These are phyloP conservation scores for Fusarium pseudograminearum DNA, from an alignment of 2,329 filamentous ascomycete species.

Conservation along the genomic window DNA sequence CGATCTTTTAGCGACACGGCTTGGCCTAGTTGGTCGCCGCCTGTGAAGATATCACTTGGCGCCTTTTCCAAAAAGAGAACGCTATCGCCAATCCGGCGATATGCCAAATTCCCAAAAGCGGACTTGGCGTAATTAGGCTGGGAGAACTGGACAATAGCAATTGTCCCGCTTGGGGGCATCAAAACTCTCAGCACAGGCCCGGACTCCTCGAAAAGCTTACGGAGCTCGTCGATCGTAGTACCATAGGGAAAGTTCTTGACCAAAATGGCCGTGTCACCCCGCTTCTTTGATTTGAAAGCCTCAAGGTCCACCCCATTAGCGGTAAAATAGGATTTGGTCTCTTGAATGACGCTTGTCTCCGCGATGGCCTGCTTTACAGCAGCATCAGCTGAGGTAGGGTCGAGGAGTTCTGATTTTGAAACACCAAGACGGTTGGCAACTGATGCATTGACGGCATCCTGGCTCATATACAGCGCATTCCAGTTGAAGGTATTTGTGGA, in stretches of 20 bases:
- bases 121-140: slow-evolving; percentile 82
- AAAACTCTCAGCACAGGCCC: slow-evolving; percentile 84
- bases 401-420: slow-evolving; percentile 89
- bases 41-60: slow-evolving; percentile 80
- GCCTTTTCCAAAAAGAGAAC: slow-evolving; percentile 95
- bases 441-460: slow-evolving; percentile 92
- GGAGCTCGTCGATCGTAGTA: slow-evolving; percentile 81
- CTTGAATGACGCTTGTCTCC: slow-evolving; percentile 95
- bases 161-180: slow-evolving; percentile 93
- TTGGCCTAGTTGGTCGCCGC: slow-evolving; percentile 48
- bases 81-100: slow-evolving; percentile 90
- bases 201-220: slow-evolving; percentile 85
- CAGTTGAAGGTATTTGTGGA: slow-evolving; percentile 87
- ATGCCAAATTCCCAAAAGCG: slow-evolving; percentile 87
- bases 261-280: slow-evolving; percentile 87
- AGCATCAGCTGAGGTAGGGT: slow-evolving; percentile 95
- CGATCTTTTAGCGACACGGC: slow-evolving; percentile 52
- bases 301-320: slow-evolving; percentile 91
- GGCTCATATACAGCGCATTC: slow-evolving; percentile 99
- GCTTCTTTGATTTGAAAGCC: slow-evolving; percentile 85
- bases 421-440: slow-evolving; percentile 88
- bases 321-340: slow-evolving; percentile 92
- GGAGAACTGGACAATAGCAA: slow-evolving; percentile 91
- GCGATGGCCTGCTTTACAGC: slow-evolving; percentile 97
- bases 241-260: slow-evolving; percentile 96